A percentile compares a stretch with the other conserved stretches of the same genome.
These are phyloP conservation scores for Monilinia polystroma DNA, from an alignment of 2,329 filamentous ascomycete species.

Conservation along the genomic window DNA sequence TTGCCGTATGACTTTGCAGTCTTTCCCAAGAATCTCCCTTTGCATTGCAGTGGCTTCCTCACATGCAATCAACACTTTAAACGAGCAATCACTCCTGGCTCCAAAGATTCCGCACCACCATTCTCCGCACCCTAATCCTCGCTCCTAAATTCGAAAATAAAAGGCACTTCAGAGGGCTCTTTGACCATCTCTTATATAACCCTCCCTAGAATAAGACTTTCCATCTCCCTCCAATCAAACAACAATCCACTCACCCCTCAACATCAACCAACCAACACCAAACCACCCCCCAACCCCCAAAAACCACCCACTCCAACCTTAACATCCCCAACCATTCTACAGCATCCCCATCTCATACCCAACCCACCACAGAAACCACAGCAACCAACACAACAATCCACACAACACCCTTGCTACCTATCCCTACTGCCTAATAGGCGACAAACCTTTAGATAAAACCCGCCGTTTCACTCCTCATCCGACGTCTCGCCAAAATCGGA, in stretches of 20 bases:
- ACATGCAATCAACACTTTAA: neutral
- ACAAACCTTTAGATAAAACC: too few species aligned
- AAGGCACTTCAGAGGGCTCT: too few species aligned
- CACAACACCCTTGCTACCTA: too few species aligned
- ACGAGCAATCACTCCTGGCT: neutral
- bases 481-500: too few species aligned
- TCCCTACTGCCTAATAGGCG: too few species aligned
- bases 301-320: neutral
- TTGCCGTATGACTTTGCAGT: neutral
- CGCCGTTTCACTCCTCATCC: too few species aligned
- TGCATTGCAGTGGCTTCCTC: neutral
- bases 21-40: neutral
- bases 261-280: neutral
- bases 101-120: neutral
- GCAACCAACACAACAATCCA: too few species aligned
- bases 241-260: neutral
- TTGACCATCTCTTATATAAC: neutral
- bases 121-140: too few species aligned
- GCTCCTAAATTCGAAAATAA: neutral
- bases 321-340: neutral
- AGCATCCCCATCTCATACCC: too few species aligned
- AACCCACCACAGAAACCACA: too few species aligned
- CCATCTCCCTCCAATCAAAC: neutral
- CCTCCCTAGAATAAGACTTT: neutral
- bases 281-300: too few species aligned